These are phyloP conservation scores for Taphrina confusa DNA, from an alignment of 1,139 yeast species.

Conservation along the genomic window DNA sequence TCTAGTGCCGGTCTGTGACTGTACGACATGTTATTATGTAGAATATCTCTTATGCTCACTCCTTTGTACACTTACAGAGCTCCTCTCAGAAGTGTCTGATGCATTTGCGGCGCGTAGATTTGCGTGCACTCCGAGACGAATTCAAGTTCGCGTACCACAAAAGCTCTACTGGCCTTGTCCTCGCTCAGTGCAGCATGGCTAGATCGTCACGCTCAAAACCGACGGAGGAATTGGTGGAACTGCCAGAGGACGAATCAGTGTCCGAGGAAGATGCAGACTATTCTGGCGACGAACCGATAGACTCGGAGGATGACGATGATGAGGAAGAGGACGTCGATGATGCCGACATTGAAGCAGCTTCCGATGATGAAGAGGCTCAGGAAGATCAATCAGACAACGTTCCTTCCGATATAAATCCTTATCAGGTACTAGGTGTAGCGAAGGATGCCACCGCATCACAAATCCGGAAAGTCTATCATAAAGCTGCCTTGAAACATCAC, in stretches of 20 bases:
- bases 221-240: slow-evolving; percentile 26
- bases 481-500: slow-evolving; percentile 67
- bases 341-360: neutral
- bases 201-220: slow-evolving; percentile 33
- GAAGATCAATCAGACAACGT: neutral
- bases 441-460: slow-evolving; percentile 54
- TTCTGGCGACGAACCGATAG: slow-evolving; percentile 16
- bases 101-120: too few relatives aligned
- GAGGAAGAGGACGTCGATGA: slow-evolving; percentile 21
- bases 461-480: slow-evolving; percentile 71
- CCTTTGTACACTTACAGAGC: too few relatives aligned
- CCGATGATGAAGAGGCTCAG: slow-evolving; percentile 13
- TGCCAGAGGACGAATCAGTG: slow-evolving; percentile 24
- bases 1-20: too few relatives aligned
- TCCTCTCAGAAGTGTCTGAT: too few relatives aligned
- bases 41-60: too few relatives aligned
- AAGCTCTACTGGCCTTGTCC: neutral
- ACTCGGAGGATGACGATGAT: slow-evolving; percentile 1
- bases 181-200: neutral
- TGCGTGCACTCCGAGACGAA: too few relatives aligned
- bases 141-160: neutral
- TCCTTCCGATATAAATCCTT: slow-evolving; percentile 54
- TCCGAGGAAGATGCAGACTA: slow-evolving; percentile 23
- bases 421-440: slow-evolving; percentile 54
- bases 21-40: too few relatives aligned